Conservation (phyloP, 208 protist species). For the Jaenimonas drosophilae region DNA sequence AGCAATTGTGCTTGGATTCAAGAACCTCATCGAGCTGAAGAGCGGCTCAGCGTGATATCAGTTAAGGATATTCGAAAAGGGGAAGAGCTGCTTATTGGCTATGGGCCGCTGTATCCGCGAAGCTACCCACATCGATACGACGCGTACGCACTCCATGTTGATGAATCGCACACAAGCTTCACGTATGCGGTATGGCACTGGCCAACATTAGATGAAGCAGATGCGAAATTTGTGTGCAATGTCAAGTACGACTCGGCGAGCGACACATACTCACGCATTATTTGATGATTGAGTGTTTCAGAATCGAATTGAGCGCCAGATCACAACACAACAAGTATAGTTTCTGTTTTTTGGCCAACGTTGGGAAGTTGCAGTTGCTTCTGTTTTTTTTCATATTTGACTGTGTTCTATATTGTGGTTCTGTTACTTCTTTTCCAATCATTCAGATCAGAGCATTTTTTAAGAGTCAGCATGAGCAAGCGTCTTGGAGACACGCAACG, state of each 20-base stretch:
- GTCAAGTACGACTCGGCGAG: constrained; percentile 24
- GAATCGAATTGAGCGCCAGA: constrained; percentile 20
- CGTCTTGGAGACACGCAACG: constrained; percentile 63
- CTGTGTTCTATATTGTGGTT: background rate
- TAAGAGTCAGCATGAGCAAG: constrained; percentile 78
- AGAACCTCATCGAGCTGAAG: constrained; percentile 37
- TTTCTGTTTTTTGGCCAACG: constrained; percentile 4
- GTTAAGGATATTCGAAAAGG: constrained; percentile 44
- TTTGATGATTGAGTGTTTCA: no score
- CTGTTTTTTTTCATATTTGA: background rate
- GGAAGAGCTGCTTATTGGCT: constrained; percentile 79
- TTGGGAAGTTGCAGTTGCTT: background rate
- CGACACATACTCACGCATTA: constrained; percentile 45
- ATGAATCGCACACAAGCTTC: constrained; percentile 18
- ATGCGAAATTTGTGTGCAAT: constrained; percentile 46
- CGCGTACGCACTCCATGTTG: constrained; percentile 56
- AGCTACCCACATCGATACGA: constrained; percentile 75
- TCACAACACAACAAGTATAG: background rate
- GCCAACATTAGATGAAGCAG: constrained; percentile 36
- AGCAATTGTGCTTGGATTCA: constrained; percentile 88
- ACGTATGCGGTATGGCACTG: constrained; percentile 75
- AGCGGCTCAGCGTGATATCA: constrained; percentile 72
- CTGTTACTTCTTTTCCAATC: background rate
- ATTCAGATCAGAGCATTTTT: no score
- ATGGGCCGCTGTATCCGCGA: constrained; percentile 73